phyloP scores from a whole-genome alignment of 2,329 filamentous ascomycete genomes.

The Arthrobotrys sphaeroides region DNA sequence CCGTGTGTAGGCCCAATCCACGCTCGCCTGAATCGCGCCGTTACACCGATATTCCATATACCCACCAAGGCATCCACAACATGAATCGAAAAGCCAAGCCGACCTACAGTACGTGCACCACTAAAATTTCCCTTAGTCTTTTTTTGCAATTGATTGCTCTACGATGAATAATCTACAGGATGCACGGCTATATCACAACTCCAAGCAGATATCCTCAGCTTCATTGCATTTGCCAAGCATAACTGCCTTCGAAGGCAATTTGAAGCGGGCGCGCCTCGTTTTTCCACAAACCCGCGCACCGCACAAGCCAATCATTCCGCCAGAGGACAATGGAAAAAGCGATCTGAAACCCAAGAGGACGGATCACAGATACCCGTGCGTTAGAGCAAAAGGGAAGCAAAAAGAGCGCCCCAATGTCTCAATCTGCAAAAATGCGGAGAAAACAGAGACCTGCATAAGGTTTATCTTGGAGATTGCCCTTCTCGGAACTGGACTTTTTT shows the following conservation, averaged over 20 bases:
- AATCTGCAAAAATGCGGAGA: constrained; percentile 32
- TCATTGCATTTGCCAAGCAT: constrained; percentile 29
- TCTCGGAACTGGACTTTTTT: neutral
- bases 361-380: constrained; percentile 31
- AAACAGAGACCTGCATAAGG: constrained; percentile 12
- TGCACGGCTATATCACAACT: constrained; percentile 4
- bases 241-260: neutral
- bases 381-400: neutral
- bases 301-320: constrained; percentile 9
- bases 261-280: constrained; percentile 30
- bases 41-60: constrained; percentile 12
- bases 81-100: neutral
- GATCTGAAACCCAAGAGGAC: constrained; percentile 38
- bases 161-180: neutral
- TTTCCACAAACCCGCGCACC: neutral
- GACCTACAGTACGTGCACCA: neutral
- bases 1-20: neutral
- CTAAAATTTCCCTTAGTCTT: constrained; percentile 5
- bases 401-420: constrained; percentile 11
- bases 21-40: neutral
- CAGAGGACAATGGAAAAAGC: constrained; percentile 4
- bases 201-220: constrained; percentile 1
- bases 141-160: neutral
- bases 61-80: neutral
- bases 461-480: constrained; percentile 24